Conservation (phyloP, 345 rosid genomes). For the Eucalyptus marginata region DNA sequence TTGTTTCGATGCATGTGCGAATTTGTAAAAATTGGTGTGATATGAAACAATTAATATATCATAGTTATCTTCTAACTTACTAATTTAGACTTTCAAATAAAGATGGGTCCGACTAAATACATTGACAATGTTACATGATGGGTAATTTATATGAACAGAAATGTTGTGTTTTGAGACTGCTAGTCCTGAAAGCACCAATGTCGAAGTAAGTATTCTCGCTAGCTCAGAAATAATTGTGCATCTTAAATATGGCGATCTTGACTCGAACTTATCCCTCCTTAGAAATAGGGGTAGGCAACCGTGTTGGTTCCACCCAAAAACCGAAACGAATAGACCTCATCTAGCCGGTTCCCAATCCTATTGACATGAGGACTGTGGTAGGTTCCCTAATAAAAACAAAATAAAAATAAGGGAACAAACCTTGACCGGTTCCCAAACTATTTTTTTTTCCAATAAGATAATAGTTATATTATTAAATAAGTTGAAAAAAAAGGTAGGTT, state of each 20-base stretch:
- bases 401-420: neutral
- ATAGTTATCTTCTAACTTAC: no score
- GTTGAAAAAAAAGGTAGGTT: neutral
- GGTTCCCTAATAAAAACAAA: neutral
- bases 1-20: fast-evolving
- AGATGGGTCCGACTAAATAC: no score
- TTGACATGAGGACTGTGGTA: neutral
- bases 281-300: neutral
- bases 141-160: no score
- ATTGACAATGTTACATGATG: neutral
- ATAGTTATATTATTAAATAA: no score
- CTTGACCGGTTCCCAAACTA: neutral
- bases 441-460: no score
- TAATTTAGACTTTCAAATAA: no score
- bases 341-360: neutral
- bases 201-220: neutral
- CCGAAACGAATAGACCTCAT: no score
- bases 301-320: neutral
- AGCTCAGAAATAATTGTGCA: no score
- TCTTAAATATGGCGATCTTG: neutral
- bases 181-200: neutral
- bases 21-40: no score
- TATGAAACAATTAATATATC: no score
- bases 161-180: neutral
- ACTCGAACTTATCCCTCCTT: no score